Evolutionary conservation across 2,329 filamentous ascomycete genomes (phyloP).

Genomic region (Fusarium poae): DNA sequence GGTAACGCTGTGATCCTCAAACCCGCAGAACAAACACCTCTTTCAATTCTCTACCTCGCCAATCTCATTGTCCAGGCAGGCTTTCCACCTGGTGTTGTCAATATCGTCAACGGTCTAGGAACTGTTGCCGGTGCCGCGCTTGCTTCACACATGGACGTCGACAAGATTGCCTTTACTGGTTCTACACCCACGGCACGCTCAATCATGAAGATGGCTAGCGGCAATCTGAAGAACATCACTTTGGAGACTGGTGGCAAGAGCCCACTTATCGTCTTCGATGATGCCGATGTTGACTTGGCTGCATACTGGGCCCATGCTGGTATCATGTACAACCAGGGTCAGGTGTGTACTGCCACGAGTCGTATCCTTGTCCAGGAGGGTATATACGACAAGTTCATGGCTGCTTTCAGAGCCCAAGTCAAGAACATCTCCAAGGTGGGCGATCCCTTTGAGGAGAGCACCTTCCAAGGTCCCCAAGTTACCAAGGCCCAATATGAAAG

Average conservation of each 20-base stretch:
- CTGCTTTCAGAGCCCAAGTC: constrained; percentile 23
- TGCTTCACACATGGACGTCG: constrained; percentile 74
- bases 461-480: constrained; percentile 81
- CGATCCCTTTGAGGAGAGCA: constrained; percentile 76
- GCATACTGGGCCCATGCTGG: constrained; percentile 69
- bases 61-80: constrained; percentile 78
- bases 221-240: constrained; percentile 75
- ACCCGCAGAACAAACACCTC: constrained; percentile 75
- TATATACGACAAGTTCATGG: constrained; percentile 73
- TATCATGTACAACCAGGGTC: constrained; percentile 72
- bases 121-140: constrained; percentile 76
- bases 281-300: constrained; percentile 75
- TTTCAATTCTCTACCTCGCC: constrained; percentile 74
- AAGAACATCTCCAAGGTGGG: constrained; percentile 70
- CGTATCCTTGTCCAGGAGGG: constrained; percentile 73
- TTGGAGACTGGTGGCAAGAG: constrained; percentile 77
- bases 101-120: constrained; percentile 80
- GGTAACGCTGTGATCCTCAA: constrained; percentile 75
- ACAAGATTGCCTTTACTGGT: constrained; percentile 85
- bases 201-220: constrained; percentile 81
- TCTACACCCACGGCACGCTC: constrained; percentile 78
- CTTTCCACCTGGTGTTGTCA: constrained; percentile 83
- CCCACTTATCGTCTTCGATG: constrained; percentile 73
- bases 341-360: constrained; percentile 75
- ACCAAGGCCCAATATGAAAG: constrained; percentile 78